Evolutionary conservation across 129 eudicot species (phyloP).

Genomic region (Solidago caesia): DNA sequence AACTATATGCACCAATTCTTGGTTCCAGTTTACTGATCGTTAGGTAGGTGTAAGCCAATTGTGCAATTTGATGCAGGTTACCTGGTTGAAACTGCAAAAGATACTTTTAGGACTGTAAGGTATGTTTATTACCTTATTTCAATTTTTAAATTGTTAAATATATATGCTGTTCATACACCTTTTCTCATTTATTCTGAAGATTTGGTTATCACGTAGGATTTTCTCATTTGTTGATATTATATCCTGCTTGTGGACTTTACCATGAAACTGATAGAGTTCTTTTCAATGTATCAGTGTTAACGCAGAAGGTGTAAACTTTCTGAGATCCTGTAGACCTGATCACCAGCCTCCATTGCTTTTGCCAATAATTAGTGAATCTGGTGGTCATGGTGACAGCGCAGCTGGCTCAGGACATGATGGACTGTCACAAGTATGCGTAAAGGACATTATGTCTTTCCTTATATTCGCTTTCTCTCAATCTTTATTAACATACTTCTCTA

Average conservation of each 20-base stretch:
- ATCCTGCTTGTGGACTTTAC: slow-evolving; percentile 24
- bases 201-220: slow-evolving; percentile 13
- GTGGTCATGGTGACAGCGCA: slow-evolving; percentile 40
- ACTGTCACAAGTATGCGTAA: slow-evolving; percentile 55
- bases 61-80: slow-evolving; percentile 60
- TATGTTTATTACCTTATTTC: slow-evolving; percentile 20
- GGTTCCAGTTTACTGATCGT: slow-evolving; percentile 8
- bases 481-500: neutral
- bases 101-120: slow-evolving; percentile 65
- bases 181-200: slow-evolving; percentile 5
- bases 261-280: slow-evolving; percentile 24
- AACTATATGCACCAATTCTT: neutral
- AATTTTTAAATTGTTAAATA: neutral
- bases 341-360: slow-evolving; percentile 82
- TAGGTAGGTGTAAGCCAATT: slow-evolving; percentile 9
- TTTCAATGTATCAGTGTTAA: slow-evolving; percentile 60
- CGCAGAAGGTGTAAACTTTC: slow-evolving; percentile 62
- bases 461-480: neutral
- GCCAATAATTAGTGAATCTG: slow-evolving; percentile 51
- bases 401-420: slow-evolving; percentile 45
- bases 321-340: slow-evolving; percentile 78
- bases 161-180: neutral
- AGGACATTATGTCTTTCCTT: neutral
- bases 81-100: slow-evolving; percentile 67
- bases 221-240: slow-evolving; percentile 16